These are phyloP conservation scores for Tanacetum coccineum DNA, from an alignment of 129 eudicot species.

Conservation along the genomic window DNA sequence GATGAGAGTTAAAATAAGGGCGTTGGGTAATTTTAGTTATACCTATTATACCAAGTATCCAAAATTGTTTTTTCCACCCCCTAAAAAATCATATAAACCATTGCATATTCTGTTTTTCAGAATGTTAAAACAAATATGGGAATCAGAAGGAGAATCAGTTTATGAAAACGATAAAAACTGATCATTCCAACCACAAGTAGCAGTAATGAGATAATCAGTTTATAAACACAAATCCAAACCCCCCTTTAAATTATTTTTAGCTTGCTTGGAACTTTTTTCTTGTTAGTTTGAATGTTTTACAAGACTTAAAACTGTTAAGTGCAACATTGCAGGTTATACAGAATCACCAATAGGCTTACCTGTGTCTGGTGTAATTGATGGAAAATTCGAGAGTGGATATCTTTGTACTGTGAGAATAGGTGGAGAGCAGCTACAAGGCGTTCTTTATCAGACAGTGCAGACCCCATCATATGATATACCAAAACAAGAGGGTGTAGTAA, in stretches of 20 bases:
- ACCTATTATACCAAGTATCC: not conserved
- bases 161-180: not conserved
- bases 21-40: too few relatives aligned
- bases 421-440: slow-evolving; percentile 69
- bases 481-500: slow-evolving; percentile 24
- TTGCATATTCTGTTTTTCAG: too few relatives aligned
- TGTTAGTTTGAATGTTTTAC: not conserved
- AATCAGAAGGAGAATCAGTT: not conserved
- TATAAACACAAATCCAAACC: not conserved
- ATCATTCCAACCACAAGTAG: not conserved
- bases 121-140: too few relatives aligned
- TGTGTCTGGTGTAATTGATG: slow-evolving; percentile 71
- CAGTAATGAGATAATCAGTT: too few relatives aligned
- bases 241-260: not conserved
- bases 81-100: too few relatives aligned
- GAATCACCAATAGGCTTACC: slow-evolving; percentile 44
- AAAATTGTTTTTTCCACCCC: too few relatives aligned
- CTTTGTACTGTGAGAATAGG: slow-evolving; percentile 79
- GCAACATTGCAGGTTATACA: slow-evolving; percentile 27
- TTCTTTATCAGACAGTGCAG: slow-evolving; percentile 61
- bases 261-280: too few relatives aligned
- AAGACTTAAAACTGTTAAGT: not conserved
- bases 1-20: too few relatives aligned
- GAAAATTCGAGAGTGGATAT: slow-evolving; percentile 88
- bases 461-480: slow-evolving; percentile 29